Evolutionary conservation across 805 yeast species (phyloP), one percentile per base, ranked within the genome.

Genomic region (Wickerhamiella brachini): DNA sequence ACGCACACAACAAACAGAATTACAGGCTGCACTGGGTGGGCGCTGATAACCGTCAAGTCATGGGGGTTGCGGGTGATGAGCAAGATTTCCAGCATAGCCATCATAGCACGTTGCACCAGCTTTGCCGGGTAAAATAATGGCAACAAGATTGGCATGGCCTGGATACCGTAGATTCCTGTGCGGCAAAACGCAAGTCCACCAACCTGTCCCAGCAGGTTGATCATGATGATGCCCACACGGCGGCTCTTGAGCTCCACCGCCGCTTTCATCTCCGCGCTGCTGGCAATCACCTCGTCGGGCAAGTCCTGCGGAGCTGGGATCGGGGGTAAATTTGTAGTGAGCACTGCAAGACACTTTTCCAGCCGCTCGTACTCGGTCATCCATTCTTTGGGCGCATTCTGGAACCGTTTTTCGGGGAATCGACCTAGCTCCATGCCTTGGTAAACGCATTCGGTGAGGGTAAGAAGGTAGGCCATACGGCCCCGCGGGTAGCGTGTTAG

Each of bases 41-140:
- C 42, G 23, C 54, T 49, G 31, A 53, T 48, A 13, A 49, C 49
- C 15, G 54, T 49, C 18, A 56, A 29, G 34, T 58, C 61, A 26
- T 56, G 51, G 15, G 59, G 57, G 51, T 55, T 56, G 17, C 59
- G 53, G 13, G 56, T 54, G 21, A 55, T 48, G 10, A 56, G 50
- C n/a, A 58, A 47, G 39, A 58, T 51, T 45, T 58, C 61, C 12
- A 54, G 49, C 49, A 57, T 57, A 7, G 57, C 48, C 50, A 53
- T 52, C 47, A 57, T 50, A 17, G 57, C 52, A 8, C 56, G 51
- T 47, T 56, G 56, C 15, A 58, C 49, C 24, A 58, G 52, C 45
- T 51, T 53, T 15, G 52, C 54, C 2, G 57, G 53, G 49, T 56
- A 46, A 22, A 57, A 51, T 45, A 45, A 44, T 10, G 54, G 45